These are phyloP conservation scores for Streptanthus diversifolius DNA, from an alignment of 345 rosid species.

Conservation along the genomic window DNA sequence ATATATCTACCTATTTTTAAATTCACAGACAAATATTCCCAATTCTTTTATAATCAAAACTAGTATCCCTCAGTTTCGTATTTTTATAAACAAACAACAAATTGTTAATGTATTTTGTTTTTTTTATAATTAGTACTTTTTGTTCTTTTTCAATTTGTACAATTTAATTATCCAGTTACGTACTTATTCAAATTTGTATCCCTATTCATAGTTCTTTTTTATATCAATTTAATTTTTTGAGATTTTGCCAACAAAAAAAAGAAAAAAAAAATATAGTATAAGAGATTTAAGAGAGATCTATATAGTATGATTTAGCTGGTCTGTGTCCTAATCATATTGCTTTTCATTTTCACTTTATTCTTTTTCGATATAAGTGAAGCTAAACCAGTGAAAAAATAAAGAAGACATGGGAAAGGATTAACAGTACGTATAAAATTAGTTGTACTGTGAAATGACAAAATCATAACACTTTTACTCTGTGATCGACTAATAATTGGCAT, in stretches of 20 bases:
- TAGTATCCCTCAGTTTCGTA: too few relatives aligned
- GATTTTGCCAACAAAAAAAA: background rate
- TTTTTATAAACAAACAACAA: too few relatives aligned
- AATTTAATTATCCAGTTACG: too few relatives aligned
- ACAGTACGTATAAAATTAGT: background rate
- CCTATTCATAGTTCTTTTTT: background rate
- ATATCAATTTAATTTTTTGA: background rate
- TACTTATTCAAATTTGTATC: too few relatives aligned
- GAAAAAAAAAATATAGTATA: background rate
- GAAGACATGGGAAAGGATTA: background rate
- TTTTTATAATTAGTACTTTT: too few relatives aligned
- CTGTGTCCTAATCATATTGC: slow-evolving; percentile 17
- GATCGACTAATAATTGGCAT: background rate
- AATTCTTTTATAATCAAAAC: background rate
- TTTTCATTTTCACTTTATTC: slow-evolving; percentile 31
- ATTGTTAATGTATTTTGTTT: too few relatives aligned
- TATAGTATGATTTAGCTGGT: background rate
- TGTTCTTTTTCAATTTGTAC: too few relatives aligned
- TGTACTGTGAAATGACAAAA: slow-evolving; percentile 6
- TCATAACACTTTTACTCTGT: background rate
- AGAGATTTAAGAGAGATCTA: background rate
- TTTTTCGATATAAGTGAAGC: slow-evolving; percentile 25
- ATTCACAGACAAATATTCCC: background rate
- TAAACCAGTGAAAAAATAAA: background rate
- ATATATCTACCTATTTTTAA: background rate